These are phyloP conservation scores for Neopestalotiopsis rosae DNA, from an alignment of 2,329 filamentous ascomycete species.

Conservation along the genomic window DNA sequence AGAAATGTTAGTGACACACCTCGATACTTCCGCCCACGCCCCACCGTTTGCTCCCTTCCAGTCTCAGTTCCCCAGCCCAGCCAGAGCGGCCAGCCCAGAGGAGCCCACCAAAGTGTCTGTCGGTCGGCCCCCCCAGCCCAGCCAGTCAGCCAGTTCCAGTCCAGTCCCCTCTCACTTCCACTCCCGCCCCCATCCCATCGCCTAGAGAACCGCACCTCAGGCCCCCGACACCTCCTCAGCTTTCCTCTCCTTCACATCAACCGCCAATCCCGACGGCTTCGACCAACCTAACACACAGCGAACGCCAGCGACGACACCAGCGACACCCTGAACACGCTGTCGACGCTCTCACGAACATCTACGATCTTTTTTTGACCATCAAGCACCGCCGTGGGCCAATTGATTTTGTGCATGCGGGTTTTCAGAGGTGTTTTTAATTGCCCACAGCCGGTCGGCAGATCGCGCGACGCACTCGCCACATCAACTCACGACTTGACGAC, in stretches of 20 bases:
- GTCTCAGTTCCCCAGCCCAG: neutral
- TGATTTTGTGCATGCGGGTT: slow-evolving; percentile 39
- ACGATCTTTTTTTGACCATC: slow-evolving; percentile 9
- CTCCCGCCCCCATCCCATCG: slow-evolving; percentile 7
- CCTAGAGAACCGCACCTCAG: slow-evolving; percentile 2
- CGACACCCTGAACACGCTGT: slow-evolving; percentile 19
- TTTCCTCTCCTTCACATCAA: slow-evolving; percentile 17
- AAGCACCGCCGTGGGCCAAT: slow-evolving; percentile 19
- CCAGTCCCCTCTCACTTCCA: slow-evolving; percentile 9
- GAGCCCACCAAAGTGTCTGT: neutral
- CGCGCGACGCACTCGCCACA: slow-evolving; percentile 41
- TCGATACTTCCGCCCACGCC: neutral
- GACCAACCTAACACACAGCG: slow-evolving; percentile 13
- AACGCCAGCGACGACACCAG: slow-evolving; percentile 18
- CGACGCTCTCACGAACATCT: slow-evolving; percentile 11
- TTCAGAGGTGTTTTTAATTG: slow-evolving; percentile 37
- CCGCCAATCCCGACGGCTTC: slow-evolving; percentile 11
- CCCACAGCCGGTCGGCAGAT: slow-evolving; percentile 43
- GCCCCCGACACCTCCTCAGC: slow-evolving; percentile 12
- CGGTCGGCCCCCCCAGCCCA: neutral
- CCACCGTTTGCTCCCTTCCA: neutral
- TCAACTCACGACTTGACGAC: slow-evolving; percentile 24
- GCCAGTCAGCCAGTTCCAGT: neutral
- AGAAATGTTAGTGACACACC: neutral
- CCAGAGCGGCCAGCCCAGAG: neutral